Evolutionary conservation across 192 early-diverging fungal species (phyloP).

Genomic region (Obelidium mucronatum): DNA sequence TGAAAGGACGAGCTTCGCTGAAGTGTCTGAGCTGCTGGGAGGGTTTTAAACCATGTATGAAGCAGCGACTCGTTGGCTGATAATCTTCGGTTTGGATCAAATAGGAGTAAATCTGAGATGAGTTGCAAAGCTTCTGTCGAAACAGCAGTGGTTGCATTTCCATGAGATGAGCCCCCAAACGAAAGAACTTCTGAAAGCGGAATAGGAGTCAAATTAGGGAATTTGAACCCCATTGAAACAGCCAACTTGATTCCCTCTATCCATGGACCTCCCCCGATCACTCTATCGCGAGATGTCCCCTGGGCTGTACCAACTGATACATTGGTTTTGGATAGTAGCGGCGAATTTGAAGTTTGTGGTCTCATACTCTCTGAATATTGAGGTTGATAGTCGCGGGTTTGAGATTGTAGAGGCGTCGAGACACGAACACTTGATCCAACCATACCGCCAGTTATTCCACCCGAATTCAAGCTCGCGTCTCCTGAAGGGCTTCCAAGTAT

Average conservation of each 20-base stretch:
- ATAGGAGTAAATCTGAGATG: constrained; percentile 75
- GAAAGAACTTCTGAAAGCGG: constrained; percentile 66
- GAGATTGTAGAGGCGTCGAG: neutral
- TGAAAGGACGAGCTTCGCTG: constrained; percentile 13
- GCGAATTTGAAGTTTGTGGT: neutral
- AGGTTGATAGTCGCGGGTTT: neutral
- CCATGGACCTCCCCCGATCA: constrained; percentile 60
- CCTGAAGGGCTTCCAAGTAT: constrained; percentile 78
- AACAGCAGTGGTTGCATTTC: constrained; percentile 40
- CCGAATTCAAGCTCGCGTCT: neutral
- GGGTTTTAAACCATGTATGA: constrained; percentile 65
- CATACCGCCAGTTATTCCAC: constrained; percentile 21
- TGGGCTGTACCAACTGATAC: neutral
- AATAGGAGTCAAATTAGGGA: constrained; percentile 45
- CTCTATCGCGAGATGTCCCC: constrained; percentile 17
- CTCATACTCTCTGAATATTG: neutral
- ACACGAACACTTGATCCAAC: constrained; percentile 7
- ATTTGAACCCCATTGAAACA: constrained; percentile 61
- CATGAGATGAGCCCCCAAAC: constrained; percentile 1
- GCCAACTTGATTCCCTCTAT: constrained; percentile 59
- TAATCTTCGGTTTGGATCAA: constrained; percentile 79
- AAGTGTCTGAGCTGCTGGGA: constrained; percentile 31
- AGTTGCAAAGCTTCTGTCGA: constrained; percentile 63
- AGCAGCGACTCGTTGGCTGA: constrained; percentile 76
- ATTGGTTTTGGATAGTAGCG: neutral